Percentiles rank a stretch among this genome's conserved stretches.
phyloP scores from a whole-genome alignment of 2,329 filamentous ascomycete species.

The Scedosporium dehoogii region DNA sequence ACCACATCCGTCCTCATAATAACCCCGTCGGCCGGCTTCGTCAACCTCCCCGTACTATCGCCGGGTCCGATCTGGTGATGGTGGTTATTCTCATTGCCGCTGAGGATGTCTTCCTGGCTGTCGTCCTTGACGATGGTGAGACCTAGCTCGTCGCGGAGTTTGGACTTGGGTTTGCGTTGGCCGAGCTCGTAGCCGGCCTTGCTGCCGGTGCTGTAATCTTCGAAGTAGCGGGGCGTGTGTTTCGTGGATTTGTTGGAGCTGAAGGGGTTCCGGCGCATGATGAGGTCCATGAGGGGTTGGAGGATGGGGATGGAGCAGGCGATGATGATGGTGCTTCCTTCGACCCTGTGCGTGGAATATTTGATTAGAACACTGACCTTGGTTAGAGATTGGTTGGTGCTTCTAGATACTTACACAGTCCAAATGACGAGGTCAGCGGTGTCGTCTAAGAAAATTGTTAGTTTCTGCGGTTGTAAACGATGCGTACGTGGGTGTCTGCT shows the following conservation, averaged over 20 bases:
- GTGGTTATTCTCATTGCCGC: background rate
- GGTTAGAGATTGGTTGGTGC: background rate
- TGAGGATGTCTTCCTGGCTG: conserved; percentile 11
- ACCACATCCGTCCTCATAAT: background rate
- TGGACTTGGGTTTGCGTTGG: conserved; percentile 8
- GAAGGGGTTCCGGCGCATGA: conserved; percentile 14
- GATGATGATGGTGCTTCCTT: conserved; percentile 23
- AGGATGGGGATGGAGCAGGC: conserved; percentile 23
- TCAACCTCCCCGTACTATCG: background rate
- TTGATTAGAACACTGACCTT: background rate
- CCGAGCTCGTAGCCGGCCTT: conserved; percentile 8
- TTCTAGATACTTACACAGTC: conserved; percentile 24
- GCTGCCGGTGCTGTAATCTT: conserved; percentile 4
- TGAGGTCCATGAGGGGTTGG: conserved; percentile 19
- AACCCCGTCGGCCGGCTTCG: background rate
- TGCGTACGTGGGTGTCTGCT: background rate
- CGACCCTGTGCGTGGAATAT: conserved; percentile 14
- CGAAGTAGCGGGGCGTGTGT: conserved; percentile 2
- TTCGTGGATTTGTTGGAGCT: background rate
- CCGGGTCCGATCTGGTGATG: background rate
- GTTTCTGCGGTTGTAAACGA: background rate
- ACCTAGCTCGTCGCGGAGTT: conserved; percentile 8
- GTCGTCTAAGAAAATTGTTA: conserved; percentile 12
- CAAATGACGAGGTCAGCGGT: conserved; percentile 33
- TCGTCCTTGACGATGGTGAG: conserved; percentile 11